Evolutionary conservation across 257 asterid genomes (phyloP).

Genomic region (Lithospermum erythrorhizon): DNA sequence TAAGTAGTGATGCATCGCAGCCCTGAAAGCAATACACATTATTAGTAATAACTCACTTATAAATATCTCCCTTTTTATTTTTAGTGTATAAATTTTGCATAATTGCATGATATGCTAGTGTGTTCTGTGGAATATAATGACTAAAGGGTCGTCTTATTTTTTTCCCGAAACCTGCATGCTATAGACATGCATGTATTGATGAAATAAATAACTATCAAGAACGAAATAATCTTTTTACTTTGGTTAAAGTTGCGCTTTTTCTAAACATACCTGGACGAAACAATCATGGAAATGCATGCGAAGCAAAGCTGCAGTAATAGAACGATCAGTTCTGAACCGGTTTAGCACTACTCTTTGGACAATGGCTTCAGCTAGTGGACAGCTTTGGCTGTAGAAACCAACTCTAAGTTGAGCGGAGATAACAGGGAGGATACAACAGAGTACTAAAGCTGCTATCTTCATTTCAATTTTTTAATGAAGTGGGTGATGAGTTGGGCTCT

Average conservation of each 20-base stretch:
- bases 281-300: constrained; percentile 11
- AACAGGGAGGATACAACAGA: background rate
- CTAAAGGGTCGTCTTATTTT: too few relatives aligned
- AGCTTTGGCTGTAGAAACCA: constrained; percentile 4
- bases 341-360: background rate
- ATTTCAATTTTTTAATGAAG: background rate
- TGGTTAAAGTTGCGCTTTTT: too few relatives aligned
- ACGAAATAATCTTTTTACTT: too few relatives aligned
- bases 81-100: too few relatives aligned
- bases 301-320: background rate
- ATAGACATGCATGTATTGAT: too few relatives aligned
- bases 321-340: background rate
- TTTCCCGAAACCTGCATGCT: too few relatives aligned
- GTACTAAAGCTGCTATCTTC: background rate
- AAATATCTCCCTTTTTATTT: too few relatives aligned
- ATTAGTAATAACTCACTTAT: background rate
- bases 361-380: constrained; percentile 3
- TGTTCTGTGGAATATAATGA: too few relatives aligned
- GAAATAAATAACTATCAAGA: too few relatives aligned
- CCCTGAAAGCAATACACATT: constrained; percentile 9
- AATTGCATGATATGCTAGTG: too few relatives aligned
- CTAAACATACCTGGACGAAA: background rate
- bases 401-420: background rate
- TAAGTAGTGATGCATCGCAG: constrained; percentile 29
- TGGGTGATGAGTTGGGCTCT: too few relatives aligned